Conservation (phyloP, 192 early-diverging fungal species). For the Entomortierella chlamydospora region DNA sequence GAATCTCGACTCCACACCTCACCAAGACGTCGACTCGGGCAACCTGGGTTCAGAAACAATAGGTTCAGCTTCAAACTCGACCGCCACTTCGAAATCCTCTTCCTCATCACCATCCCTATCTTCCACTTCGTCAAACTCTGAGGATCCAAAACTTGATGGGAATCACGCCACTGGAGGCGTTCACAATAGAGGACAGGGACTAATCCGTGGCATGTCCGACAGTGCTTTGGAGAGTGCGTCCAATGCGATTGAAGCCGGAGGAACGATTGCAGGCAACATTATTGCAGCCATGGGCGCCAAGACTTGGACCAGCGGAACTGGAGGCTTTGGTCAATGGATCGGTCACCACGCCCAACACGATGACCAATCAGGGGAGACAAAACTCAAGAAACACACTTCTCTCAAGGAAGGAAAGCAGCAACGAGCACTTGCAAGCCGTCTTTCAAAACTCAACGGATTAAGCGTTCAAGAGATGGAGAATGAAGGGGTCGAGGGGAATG, state of each 20-base stretch:
- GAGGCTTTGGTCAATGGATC: slow-evolving; percentile 40
- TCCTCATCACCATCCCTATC: slow-evolving; percentile 3
- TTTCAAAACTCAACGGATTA: background rate
- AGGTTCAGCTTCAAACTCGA: background rate
- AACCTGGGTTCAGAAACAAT: background rate
- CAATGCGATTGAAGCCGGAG: slow-evolving; percentile 9
- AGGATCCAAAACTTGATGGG: background rate
- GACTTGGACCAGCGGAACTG: slow-evolving; percentile 30
- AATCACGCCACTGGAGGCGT: background rate
- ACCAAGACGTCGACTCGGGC: background rate
- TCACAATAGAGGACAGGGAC: background rate
- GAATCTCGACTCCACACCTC: background rate
- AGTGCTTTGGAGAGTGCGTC: slow-evolving; percentile 19
- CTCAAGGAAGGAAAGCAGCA: slow-evolving; percentile 41
- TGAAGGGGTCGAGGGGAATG: background rate
- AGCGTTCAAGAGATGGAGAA: background rate
- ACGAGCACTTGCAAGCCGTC: background rate
- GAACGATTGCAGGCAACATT: slow-evolving; percentile 20
- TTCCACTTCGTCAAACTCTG: background rate
- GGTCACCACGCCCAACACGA: slow-evolving; percentile 5
- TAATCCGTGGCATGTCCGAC: slow-evolving; percentile 49
- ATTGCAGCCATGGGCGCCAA: slow-evolving; percentile 32
- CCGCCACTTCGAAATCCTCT: background rate
- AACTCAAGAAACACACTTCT: slow-evolving; percentile 25
- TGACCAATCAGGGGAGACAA: background rate